Base-by-base conservation (phyloP, 495 filamentous ascomycete species). In the Daldinia loculata region DNA sequence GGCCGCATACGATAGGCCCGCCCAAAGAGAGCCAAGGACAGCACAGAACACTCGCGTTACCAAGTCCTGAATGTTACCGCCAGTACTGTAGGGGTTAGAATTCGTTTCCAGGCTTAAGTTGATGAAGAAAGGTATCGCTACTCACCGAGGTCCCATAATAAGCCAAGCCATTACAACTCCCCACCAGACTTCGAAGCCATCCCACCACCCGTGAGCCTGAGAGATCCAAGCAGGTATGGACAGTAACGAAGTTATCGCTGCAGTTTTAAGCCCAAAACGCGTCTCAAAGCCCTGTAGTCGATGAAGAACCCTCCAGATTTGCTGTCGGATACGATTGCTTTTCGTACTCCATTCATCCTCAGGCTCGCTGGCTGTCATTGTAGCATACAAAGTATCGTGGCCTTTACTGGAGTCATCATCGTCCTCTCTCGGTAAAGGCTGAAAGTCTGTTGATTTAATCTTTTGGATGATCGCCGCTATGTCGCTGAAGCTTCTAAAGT, bases 241-340 rank as follows among this genome's bases (percentile, higher is more conserved):
- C 11, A 89, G 73, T 8, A 87, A 60, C 2, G 81, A 80, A 7
- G 80, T 87, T 38, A 85, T 79, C 8, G 84, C 66, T 11, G 80
- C 79, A 6, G 86, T 84, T 75, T 88, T 89, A 59, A 89, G 78
- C 15, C 86, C 86, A 75, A 87, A 89, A 26, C 84, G 80, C 38
- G 82, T 82, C 63, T 89, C 87, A 57, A 87, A 89, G 1, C 85
- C 85, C 64, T 89, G 87, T 8, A 89, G 59, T 5, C 83, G 79
- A 64, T 88, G 87, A 0, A 87, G 61, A 11, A 84, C 30, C 29
- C 69, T 61, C 87, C 87, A 89, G 4, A 83, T 53, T 38, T 59
- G 70, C 61, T 84, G 82, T 36, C 87, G 76, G 5, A 82, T 59
- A 15, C 72, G 78, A 32, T 73, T 74, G 45, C 73, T 71, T 43